Evolutionary conservation across 1,284 basidiomycete genomes (phyloP).

Genomic region (Malassezia nana): DNA sequence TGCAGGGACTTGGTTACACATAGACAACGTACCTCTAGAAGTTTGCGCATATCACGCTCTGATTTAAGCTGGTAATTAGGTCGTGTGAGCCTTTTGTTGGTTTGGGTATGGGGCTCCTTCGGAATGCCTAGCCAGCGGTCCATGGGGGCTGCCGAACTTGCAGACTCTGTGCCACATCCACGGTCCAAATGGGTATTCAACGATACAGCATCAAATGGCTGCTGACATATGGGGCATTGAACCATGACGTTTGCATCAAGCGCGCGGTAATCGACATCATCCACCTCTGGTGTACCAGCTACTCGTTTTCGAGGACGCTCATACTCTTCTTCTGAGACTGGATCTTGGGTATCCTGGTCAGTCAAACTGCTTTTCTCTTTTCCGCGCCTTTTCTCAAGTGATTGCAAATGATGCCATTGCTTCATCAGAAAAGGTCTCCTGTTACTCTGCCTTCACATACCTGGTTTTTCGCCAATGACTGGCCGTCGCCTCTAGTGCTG

Average conservation of each 20-base stretch:
- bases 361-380: background rate
- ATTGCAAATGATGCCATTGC: background rate
- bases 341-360: background rate
- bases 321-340: background rate
- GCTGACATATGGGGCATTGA: slow-evolving; percentile 35
- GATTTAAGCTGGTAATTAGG: slow-evolving; percentile 34
- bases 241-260: slow-evolving; percentile 21
- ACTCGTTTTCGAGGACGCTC: slow-evolving; percentile 6
- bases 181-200: slow-evolving; percentile 38
- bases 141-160: background rate
- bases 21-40: slow-evolving; percentile 19
- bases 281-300: slow-evolving; percentile 13
- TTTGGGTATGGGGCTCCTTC: slow-evolving; percentile 4
- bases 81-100: slow-evolving; percentile 27
- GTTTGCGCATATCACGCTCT: slow-evolving; percentile 32
- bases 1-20: slow-evolving; percentile 11
- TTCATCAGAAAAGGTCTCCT: slow-evolving; percentile 3
- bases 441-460: background rate
- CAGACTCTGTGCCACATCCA: slow-evolving; percentile 26
- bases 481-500: slow-evolving; percentile 32
- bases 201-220: slow-evolving; percentile 27
- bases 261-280: slow-evolving; percentile 11
- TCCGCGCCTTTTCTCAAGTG: background rate
- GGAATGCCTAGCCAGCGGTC: slow-evolving; percentile 3
- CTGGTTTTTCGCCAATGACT: slow-evolving; percentile 30